Conservation (phyloP, 2,329 filamentous ascomycete genomes). For the Cladobotryum mycophilum region DNA sequence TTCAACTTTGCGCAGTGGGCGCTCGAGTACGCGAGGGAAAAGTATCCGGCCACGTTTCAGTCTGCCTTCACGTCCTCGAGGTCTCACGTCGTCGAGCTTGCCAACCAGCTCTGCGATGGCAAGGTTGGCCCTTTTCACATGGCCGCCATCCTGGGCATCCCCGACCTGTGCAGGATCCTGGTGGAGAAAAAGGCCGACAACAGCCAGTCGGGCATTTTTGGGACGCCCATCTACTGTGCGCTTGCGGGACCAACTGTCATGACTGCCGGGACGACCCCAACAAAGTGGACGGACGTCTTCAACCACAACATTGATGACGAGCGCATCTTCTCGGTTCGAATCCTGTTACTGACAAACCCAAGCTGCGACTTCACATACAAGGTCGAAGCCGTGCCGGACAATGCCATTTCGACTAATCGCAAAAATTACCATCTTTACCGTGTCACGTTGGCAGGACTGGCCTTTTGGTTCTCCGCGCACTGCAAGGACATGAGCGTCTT, state of each 20-base stretch:
- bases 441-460: slow-evolving; percentile 17
- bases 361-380: slow-evolving; percentile 15
- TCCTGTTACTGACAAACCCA: slow-evolving; percentile 18
- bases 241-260: slow-evolving; percentile 26
- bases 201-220: slow-evolving; percentile 19
- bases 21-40: slow-evolving; percentile 27
- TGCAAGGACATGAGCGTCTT: slow-evolving; percentile 21
- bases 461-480: slow-evolving; percentile 22
- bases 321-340: slow-evolving; percentile 4
- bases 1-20: slow-evolving; percentile 32
- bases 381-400: not conserved
- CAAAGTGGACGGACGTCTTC: slow-evolving; percentile 18
- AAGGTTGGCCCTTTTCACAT: slow-evolving; percentile 27
- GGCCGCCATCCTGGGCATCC: slow-evolving; percentile 27
- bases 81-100: slow-evolving; percentile 24
- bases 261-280: slow-evolving; percentile 14
- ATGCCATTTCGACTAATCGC: too few species aligned
- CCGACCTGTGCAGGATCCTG: slow-evolving; percentile 22
- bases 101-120: slow-evolving; percentile 23
- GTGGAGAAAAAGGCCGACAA: slow-evolving; percentile 17
- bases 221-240: slow-evolving; percentile 29
- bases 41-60: slow-evolving; percentile 18
- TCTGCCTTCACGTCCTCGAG: slow-evolving; percentile 14
- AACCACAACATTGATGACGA: slow-evolving; percentile 9
- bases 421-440: not conserved